A percentile compares a stretch with the other conserved stretches of the same genome.
These are phyloP conservation scores for Microcos paniculata DNA, from an alignment of 345 rosid species.

Conservation along the genomic window DNA sequence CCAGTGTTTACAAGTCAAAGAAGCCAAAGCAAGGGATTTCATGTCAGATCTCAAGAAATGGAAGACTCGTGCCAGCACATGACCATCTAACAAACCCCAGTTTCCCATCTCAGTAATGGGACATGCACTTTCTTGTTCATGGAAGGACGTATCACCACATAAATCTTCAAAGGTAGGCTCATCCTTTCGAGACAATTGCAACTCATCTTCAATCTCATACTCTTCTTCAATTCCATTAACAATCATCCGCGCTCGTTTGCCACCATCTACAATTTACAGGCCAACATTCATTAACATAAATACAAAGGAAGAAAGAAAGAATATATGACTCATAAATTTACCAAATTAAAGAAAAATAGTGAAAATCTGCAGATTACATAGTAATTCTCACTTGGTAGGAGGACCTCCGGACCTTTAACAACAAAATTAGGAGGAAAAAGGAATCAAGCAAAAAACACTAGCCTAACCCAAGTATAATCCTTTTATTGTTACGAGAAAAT, in stretches of 20 bases:
- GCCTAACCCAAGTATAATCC: background rate
- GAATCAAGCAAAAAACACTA: background rate
- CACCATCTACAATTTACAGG: slow-evolving; percentile 44
- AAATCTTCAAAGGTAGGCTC: slow-evolving; percentile 74
- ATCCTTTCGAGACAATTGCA: slow-evolving; percentile 44
- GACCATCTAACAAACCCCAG: slow-evolving; percentile 89
- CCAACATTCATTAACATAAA: slow-evolving; percentile 44
- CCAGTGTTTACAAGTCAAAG: slow-evolving; percentile 94
- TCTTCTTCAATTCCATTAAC: slow-evolving; percentile 67
- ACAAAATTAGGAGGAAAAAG: background rate
- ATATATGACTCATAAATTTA: slow-evolving; percentile 15
- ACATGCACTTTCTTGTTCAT: slow-evolving; percentile 40
- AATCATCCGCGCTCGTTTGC: slow-evolving; percentile 75
- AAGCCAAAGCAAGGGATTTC: slow-evolving; percentile 72
- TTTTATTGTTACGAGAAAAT: background rate
- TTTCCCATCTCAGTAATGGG: slow-evolving; percentile 37
- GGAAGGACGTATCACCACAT: slow-evolving; percentile 58
- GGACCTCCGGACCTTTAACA: background rate
- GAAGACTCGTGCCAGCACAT: slow-evolving; percentile 70
- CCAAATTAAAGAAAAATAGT: background rate
- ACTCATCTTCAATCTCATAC: slow-evolving; percentile 51
- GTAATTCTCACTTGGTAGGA: background rate
- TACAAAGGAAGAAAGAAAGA: slow-evolving; percentile 13
- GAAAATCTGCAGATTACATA: background rate
- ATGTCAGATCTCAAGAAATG: slow-evolving; percentile 82